Conservation (phyloP, 306 rosid genomes). For the Fragaria vesca region DNA sequence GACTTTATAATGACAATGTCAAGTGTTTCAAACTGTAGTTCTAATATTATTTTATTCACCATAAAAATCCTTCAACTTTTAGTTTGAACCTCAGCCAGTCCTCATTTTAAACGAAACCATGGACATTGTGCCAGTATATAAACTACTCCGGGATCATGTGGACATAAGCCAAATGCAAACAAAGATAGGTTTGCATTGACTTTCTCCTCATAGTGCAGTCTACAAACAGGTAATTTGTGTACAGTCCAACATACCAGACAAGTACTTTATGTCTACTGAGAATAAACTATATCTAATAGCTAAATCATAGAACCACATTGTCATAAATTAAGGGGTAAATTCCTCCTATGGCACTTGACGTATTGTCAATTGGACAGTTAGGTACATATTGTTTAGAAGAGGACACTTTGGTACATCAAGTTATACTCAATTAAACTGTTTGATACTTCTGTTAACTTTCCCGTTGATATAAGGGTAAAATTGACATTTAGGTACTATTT, state of each 20-base stretch:
- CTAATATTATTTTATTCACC: neutral
- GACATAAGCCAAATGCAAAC: neutral
- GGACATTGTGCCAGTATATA: neutral
- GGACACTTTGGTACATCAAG: too few species aligned
- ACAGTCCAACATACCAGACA: neutral
- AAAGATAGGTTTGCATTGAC: neutral
- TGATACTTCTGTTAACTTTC: too few species aligned
- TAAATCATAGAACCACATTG: neutral
- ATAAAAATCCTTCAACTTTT: neutral
- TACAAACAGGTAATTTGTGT: neutral
- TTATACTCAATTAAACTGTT: too few species aligned
- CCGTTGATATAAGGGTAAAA: too few species aligned
- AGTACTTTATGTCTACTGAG: neutral
- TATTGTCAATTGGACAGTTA: too few species aligned
- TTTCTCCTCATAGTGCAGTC: neutral
- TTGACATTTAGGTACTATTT: too few species aligned
- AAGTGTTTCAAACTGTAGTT: neutral
- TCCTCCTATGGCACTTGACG: too few species aligned
- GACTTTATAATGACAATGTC: neutral
- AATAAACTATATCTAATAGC: neutral
- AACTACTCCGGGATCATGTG: neutral
- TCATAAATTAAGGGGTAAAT: neutral
- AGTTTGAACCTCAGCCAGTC: neutral
- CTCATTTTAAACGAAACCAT: neutral
- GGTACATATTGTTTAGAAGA: too few species aligned